A percentile compares a stretch with the other conserved stretches of the same genome.
Conservation (phyloP, 2,329 filamentous ascomycete genomes). For the Phyllosticta capitalensis region DNA sequence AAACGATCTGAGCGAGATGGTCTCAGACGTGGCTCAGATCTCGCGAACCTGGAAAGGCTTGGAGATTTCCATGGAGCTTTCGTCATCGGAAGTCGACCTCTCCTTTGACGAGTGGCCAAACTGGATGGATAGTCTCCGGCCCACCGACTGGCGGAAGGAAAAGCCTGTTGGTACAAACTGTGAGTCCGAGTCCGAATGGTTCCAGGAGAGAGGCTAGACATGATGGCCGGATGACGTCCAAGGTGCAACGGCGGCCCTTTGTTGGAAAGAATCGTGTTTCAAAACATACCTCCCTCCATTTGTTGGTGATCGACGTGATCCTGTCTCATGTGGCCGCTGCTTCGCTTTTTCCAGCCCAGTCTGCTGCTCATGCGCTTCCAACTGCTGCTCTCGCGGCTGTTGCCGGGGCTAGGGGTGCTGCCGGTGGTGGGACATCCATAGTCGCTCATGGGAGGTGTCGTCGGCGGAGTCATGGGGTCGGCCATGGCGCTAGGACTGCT, state of each 20-base stretch:
- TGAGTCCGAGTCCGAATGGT: neutral
- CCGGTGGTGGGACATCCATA: conserved; percentile 14
- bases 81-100: neutral
- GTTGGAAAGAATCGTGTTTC: neutral
- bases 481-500: conserved; percentile 14
- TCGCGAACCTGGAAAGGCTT: neutral
- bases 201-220: neutral
- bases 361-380: conserved; percentile 34
- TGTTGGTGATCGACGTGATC: conserved; percentile 7
- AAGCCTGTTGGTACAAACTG: neutral
- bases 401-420: conserved; percentile 28
- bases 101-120: neutral
- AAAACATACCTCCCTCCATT: conserved; percentile 10
- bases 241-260: neutral
- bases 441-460: conserved; percentile 50
- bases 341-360: conserved; percentile 29
- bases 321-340: conserved; percentile 8
- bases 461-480: conserved; percentile 57
- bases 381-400: conserved; percentile 24
- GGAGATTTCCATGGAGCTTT: neutral
- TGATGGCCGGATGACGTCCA: neutral
- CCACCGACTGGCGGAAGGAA: neutral
- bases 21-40: neutral
- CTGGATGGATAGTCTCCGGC: neutral
- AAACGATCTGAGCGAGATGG: neutral